Conservation (phyloP, 2,329 filamentous ascomycete genomes). For the Setomelanomma holmii region DNA sequence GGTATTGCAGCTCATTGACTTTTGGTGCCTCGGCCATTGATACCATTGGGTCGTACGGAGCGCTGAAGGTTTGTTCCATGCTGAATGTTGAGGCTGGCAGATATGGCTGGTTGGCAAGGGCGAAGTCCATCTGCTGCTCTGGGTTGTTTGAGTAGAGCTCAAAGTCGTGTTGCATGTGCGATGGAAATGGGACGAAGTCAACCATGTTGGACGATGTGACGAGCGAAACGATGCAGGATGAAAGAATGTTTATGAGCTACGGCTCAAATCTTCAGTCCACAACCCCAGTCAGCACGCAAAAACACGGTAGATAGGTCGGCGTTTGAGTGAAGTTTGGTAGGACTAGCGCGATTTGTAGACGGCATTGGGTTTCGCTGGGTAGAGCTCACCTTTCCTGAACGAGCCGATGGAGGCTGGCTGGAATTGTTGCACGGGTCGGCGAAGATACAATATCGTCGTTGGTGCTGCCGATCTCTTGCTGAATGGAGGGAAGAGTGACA, state of each 20-base stretch:
- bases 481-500: conserved; percentile 28
- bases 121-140: conserved; percentile 42
- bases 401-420: conserved; percentile 17
- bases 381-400: conserved; percentile 39
- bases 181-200: conserved; percentile 41
- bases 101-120: conserved; percentile 39
- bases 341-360: conserved; percentile 28
- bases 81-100: conserved; percentile 34
- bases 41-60: conserved; percentile 44
- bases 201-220: conserved; percentile 39
- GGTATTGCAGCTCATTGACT: conserved; percentile 46
- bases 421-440: conserved; percentile 39
- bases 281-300: conserved; percentile 40
- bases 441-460: conserved; percentile 28
- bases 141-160: conserved; percentile 46
- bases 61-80: conserved; percentile 48
- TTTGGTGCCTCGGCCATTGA: conserved; percentile 41
- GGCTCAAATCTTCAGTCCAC: conserved; percentile 22
- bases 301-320: conserved; percentile 22
- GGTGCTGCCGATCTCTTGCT: conserved; percentile 35
- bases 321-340: conserved; percentile 24
- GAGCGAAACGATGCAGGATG: conserved; percentile 8
- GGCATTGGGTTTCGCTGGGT: conserved; percentile 28
- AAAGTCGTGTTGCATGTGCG: conserved; percentile 47
- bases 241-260: conserved; percentile 18